Evolutionary conservation across 371 early-diverging fungal species (phyloP), one percentile per base, ranked within the genome.

Genomic region (Mucor piriformis): DNA sequence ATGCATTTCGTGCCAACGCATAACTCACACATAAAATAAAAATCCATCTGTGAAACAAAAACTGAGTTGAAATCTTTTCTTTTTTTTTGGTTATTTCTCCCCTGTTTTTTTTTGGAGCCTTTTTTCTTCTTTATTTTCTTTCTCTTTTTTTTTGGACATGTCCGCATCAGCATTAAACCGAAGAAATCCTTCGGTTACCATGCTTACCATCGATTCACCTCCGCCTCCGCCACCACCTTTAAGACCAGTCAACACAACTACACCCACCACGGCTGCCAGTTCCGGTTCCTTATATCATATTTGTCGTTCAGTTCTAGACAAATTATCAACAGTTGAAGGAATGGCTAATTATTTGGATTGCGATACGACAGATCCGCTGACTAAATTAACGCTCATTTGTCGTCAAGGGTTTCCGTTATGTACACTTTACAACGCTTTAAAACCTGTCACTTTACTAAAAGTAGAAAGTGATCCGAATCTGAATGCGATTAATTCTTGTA

Each of bases 391-490:
- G 90, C 74, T 81, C 24, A 88, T 92, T 50, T 93, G 95, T 74
- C 89, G 95, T n/a, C 86, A 92, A 48, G 98, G 97, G 10, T 87
- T 87, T 13, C 90, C 94, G 20, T 79, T 98, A 27, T 93, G 91
- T 63, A 84, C 84, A 23, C 73, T 96, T 11, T 91, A 87, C 73
- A 96, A 95, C 72, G 88, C 88, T 38, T 69, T 92, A 25, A 64
- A 77, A 10, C 92, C 91, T 16, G 65, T 73, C 58, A 71, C 83
- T 65, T 76, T 79, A 43, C 55, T 78, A 67, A 74, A 85, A 66
- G 64, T 82, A 58, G 83, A 83, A 56, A 77, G 69, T 49, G 85
- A 85, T 67, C 79, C 83, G 16, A 85, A 79, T 33, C 79, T 86
- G 57, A 81, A 77, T 60, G 86, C 86, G 59, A 57, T 83, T 61